Evolutionary conservation across 257 asterid genomes (phyloP), one percentile per base, ranked within the genome.

Genomic region (Oldenlandia corymbosa): DNA sequence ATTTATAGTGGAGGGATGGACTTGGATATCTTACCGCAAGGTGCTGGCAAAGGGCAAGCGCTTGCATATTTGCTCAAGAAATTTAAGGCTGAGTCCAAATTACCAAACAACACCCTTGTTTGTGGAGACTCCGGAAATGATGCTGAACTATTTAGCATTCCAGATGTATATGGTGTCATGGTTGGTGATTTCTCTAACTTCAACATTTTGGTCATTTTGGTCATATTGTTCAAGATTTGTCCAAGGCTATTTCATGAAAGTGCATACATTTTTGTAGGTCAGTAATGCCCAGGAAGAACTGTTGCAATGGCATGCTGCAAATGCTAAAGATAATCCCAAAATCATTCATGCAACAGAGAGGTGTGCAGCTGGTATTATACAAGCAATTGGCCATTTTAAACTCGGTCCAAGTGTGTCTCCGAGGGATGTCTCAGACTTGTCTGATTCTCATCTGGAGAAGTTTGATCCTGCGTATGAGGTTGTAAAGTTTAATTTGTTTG

Each of bases 1-100:
- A 93, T 93, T 72, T 90, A 93, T 80, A 93, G 99, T 66, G 99
- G 99, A 31, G 99, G 99, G 72, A 83, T 83, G 87, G 97, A 87
- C 81, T 77, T 93, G 77, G 99, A 93, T 78, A 83, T 93, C 69
- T 72, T 90, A 77, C 96, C 99, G 16, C 94, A 84, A 79, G 95
- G 99, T 62, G 99, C 99, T 68, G 99, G 99, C 47, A 93, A 93
- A 81, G 99, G 99, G 75, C 96, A 90, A 76, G 99, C 99, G 66
- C 96, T 93, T 71, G 95, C 96, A 71, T 93, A 93, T 79, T 73
- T 93, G 83, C 99, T 82, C 62, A 79, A 81, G 65, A 93, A 80
- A 68, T 80, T 90, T 72, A 86, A 77, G 75, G 71, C 72, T 1
- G 88, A 68, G 79, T 88, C 84, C 9, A 84, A 84, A 78, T 72